These are phyloP conservation scores for Komagataella kurtzmanii DNA, from an alignment of 805 yeast species.

Conservation along the genomic window DNA sequence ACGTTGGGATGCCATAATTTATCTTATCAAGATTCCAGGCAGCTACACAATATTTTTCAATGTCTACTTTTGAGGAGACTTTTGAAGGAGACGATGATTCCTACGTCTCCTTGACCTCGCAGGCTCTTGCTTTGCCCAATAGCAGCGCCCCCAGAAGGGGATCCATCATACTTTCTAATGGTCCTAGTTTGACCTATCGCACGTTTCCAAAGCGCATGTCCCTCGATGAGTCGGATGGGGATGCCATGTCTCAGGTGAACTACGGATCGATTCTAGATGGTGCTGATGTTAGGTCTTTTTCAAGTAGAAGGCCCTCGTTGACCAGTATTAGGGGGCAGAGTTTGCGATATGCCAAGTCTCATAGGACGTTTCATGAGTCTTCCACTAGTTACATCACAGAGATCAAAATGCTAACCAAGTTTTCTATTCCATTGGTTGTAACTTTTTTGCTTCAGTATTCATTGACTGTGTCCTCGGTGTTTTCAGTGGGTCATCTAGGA, in stretches of 20 bases:
- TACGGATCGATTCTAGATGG: not conserved
- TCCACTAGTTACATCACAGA: conserved; percentile 27
- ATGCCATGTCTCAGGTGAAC: not conserved
- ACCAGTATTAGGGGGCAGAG: not conserved
- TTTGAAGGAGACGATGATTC: not conserved
- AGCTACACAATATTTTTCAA: not conserved
- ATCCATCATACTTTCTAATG: not conserved
- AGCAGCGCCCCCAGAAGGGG: conserved; percentile 3
- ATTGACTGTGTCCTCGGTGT: conserved; percentile 62
- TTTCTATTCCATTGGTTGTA: conserved; percentile 44
- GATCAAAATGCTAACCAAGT: conserved; percentile 21
- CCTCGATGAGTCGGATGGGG: not conserved
- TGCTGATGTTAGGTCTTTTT: not conserved
- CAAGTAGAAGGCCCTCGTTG: not conserved
- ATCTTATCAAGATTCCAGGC: not conserved
- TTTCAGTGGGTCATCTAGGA: conserved; percentile 66
- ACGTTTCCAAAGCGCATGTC: not conserved
- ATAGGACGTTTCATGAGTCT: conserved; percentile 23
- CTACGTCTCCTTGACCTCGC: not conserved
- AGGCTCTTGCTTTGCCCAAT: conserved; percentile 1
- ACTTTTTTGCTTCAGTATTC: conserved; percentile 65
- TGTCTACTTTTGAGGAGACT: not conserved
- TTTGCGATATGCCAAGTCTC: conserved; percentile 2
- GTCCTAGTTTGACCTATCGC: not conserved
- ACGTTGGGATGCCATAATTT: not conserved